Conservation (phyloP, 768 basidiomycete genomes). For the Kockovaella imperatae region DNA sequence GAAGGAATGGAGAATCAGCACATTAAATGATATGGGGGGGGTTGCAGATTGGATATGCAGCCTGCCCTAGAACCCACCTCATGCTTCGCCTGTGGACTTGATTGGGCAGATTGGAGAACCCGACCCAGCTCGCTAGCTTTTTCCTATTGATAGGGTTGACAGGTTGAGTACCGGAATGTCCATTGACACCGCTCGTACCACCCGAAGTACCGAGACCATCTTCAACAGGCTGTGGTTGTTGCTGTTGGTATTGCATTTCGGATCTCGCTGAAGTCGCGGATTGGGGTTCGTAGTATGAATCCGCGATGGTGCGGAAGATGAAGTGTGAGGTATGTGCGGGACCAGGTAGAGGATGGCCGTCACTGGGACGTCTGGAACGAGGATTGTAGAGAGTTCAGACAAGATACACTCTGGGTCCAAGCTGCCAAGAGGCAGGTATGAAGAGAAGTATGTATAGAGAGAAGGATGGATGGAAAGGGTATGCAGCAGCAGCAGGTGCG, state of each 20-base stretch:
- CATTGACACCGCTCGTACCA: not conserved
- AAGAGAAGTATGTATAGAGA: conserved; percentile 3
- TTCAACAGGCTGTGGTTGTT: too few species aligned
- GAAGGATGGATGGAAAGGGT: not conserved
- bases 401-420: not conserved
- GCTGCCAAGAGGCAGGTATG: not conserved
- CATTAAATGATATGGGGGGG: not conserved
- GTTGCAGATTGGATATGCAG: not conserved
- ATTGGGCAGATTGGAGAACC: conserved; percentile 90
- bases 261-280: conserved; percentile 13
- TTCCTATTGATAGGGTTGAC: conserved; percentile 29
- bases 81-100: conserved; percentile 98
- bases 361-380: not conserved
- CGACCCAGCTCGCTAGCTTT: conserved; percentile 44
- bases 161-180: too few species aligned
- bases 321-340: not conserved
- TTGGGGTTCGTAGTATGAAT: conserved; percentile 28
- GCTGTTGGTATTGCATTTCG: too few species aligned
- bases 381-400: not conserved
- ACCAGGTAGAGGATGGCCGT: not conserved
- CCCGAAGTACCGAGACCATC: too few species aligned
- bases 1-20: conserved; percentile 4
- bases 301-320: conserved; percentile 13
- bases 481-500: not conserved
- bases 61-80: conserved; percentile 55